Percentiles rank a stretch among this genome's conserved stretches.
These are phyloP conservation scores for Plasmodium knowlesi DNA, from an alignment of 169 alveolate genomes.

Conservation along the genomic window DNA sequence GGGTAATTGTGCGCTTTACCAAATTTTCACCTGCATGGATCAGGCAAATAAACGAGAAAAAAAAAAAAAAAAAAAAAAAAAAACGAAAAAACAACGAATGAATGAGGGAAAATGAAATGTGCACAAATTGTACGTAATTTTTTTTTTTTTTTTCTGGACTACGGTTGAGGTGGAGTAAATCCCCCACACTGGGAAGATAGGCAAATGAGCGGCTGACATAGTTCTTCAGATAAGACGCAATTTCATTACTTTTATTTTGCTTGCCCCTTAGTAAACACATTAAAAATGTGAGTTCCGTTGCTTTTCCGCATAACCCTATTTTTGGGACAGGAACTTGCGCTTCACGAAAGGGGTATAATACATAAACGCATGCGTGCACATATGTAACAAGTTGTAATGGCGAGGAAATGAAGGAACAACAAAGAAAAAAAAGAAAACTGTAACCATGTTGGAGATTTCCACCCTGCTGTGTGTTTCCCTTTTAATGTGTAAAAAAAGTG, in stretches of 20 bases:
- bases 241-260: neutral
- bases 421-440: neutral
- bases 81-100: neutral
- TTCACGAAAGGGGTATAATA: neutral
- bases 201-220: neutral
- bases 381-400: neutral
- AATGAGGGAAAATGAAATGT: neutral
- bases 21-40: neutral
- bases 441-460: neutral
- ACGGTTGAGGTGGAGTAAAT: neutral
- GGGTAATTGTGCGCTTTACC: neutral
- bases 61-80: too few relatives aligned
- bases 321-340: neutral
- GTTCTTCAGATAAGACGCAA: neutral
- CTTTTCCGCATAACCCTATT: neutral
- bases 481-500: neutral
- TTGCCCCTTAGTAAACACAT: neutral
- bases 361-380: neutral
- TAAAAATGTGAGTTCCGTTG: neutral
- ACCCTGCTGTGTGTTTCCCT: neutral
- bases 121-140: neutral
- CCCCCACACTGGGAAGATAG: neutral
- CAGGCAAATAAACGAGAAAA: neutral
- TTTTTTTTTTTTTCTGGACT: neutral
- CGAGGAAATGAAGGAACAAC: neutral